phyloP scores from a whole-genome alignment of 1,284 basidiomycete species.

The Sphaerobolus stellatus region DNA sequence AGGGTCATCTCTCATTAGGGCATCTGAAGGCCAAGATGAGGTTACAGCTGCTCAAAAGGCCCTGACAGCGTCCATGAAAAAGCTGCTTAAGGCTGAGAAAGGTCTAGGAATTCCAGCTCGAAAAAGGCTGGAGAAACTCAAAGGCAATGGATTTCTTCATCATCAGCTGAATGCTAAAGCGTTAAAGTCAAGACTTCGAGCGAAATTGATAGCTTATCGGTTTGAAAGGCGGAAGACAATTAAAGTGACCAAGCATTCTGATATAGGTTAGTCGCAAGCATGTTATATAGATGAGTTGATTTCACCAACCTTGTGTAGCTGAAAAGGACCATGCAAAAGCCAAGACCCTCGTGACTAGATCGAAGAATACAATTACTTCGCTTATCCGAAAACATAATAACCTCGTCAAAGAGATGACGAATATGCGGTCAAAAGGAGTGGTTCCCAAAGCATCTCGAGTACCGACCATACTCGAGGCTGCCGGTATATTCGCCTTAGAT shows the following conservation, averaged over 20 bases:
- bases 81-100: not conserved
- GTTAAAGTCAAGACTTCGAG: slow-evolving; percentile 12
- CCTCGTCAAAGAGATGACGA: too few relatives aligned
- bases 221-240: slow-evolving; percentile 14
- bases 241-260: too few relatives aligned
- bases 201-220: slow-evolving; percentile 2
- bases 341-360: not conserved
- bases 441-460: too few relatives aligned
- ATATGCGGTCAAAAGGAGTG: too few relatives aligned
- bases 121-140: slow-evolving; percentile 7
- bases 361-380: too few relatives aligned
- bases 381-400: too few relatives aligned
- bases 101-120: not conserved
- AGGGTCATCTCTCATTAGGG: too few relatives aligned
- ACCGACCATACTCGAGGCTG: too few relatives aligned
- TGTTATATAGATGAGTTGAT: too few relatives aligned
- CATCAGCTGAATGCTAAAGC: slow-evolving; percentile 14
- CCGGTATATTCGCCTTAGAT: too few relatives aligned
- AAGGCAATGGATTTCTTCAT: slow-evolving; percentile 5
- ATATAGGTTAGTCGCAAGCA: slow-evolving; percentile 1
- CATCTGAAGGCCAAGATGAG: too few relatives aligned
- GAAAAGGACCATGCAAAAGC: not conserved
- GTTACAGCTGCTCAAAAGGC: too few relatives aligned
- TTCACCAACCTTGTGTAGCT: slow-evolving; percentile 11
- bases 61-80: not conserved